Evolutionary conservation across 441 rosid species (phyloP), one percentile per base, ranked within the genome.

Genomic region (Pelargonium fulgidum): DNA sequence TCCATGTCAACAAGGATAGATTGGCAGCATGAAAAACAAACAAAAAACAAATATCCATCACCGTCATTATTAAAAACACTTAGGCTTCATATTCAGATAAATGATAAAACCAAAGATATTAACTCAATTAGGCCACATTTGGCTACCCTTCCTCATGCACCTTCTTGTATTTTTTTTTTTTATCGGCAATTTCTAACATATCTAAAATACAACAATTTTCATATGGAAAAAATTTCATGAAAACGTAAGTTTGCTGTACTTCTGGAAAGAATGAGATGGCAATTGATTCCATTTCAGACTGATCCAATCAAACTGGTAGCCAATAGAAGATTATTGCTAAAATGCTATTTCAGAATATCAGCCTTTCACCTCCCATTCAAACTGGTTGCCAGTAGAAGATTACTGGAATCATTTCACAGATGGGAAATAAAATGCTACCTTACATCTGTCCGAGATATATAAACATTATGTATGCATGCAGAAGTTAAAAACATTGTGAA

Each of bases 1-100:
- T 66, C 73, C 71, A 75, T 78, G 73, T 77, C 73, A 69, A 62
- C 52, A 75, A 81, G 81, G 83, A 75, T 68, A 78, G 59, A 70
- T 70, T 70, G 48, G 62, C 58, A 61, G 61, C 70, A 70, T 66
- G 68, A 62, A 4, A 63, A 72, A 68, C 62, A 9, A 69, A 73
- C 48, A 11, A 19, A 48, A 65, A 41, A 56, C 10, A 61, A 63
- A 47, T 14, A 66, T 59, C 62, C 22, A 65, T 61, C 14, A 45
- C 65, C 36, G 63, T 58, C 68, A 75, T 71, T 52, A 26, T 36
- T 66, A 42, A 64, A 73, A 66, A 61, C 62, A 20, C 36, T 70
- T 48, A 13, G 29, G 63, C 64, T 42, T 24, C 20, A 41, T 59
- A 45, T 45, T 47, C 4, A 20, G 26, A 0, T 20, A 62, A 68